Evolutionary conservation across 1,284 basidiomycete genomes (phyloP).

Genomic region (Heterobasidion occidentale): DNA sequence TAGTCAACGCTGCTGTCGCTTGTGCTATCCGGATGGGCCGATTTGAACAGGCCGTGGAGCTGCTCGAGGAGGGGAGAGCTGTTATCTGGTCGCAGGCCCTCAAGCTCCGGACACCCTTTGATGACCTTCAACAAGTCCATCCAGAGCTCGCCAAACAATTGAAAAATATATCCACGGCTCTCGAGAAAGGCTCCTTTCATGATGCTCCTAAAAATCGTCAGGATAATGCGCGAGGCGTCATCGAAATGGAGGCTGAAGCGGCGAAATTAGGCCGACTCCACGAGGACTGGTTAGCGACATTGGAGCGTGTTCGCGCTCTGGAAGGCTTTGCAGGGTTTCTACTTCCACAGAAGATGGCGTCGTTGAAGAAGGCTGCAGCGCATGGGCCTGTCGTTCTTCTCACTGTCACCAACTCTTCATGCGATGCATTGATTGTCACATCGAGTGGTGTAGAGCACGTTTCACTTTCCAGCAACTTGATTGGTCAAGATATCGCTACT

Average conservation of each 20-base stretch:
- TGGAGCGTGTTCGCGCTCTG: not conserved
- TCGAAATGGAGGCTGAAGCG: not conserved
- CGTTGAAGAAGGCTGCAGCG: not conserved
- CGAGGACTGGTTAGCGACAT: not conserved
- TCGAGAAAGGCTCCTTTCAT: not conserved
- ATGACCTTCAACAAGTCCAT: not conserved
- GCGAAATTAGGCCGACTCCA: not conserved
- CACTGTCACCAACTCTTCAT: not conserved
- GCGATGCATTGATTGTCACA: not conserved
- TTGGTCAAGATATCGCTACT: not conserved
- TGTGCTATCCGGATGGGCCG: not conserved
- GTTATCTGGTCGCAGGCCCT: not conserved
- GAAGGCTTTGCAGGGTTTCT: not conserved
- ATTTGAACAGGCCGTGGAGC: not conserved
- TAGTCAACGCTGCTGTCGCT: not conserved
- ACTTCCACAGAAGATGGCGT: not conserved
- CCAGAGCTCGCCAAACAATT: not conserved
- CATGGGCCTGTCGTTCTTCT: not conserved
- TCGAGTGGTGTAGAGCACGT: not conserved
- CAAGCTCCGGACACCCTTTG: not conserved
- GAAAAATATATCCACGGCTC: not conserved
- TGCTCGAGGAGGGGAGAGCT: not conserved
- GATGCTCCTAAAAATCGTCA: not conserved
- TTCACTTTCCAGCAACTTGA: not conserved
- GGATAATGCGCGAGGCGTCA: not conserved